A percentile compares a stretch with the other conserved stretches of the same genome.
These are phyloP conservation scores for Striga hermonthica DNA, from an alignment of 305 asterid species.

Conservation along the genomic window DNA sequence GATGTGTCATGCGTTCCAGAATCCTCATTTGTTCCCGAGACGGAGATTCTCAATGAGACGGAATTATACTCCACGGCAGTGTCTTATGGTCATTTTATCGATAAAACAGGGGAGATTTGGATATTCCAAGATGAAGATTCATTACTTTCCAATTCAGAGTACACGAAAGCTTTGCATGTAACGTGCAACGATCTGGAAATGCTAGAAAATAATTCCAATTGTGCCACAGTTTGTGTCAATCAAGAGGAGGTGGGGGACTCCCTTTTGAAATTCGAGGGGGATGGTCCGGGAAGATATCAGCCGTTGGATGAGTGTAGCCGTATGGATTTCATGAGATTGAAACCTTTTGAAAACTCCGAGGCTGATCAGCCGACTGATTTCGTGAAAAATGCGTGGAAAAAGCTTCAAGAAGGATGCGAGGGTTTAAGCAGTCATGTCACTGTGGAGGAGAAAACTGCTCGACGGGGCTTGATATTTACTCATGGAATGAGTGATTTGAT, in stretches of 20 bases:
- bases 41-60: constrained; percentile 48
- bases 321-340: constrained; percentile 42
- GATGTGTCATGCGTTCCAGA: constrained; percentile 61
- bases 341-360: constrained; percentile 34
- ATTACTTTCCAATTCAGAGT: constrained; percentile 32
- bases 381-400: constrained; percentile 70
- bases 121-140: constrained; percentile 38
- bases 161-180: constrained; percentile 28
- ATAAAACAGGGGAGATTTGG: constrained; percentile 36
- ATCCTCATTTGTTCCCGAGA: constrained; percentile 65
- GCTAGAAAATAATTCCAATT: constrained; percentile 38
- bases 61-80: constrained; percentile 52
- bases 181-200: constrained; percentile 35
- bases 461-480: constrained; percentile 41
- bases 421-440: constrained; percentile 53
- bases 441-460: constrained; percentile 60
- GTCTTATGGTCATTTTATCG: constrained; percentile 46
- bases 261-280: constrained; percentile 45
- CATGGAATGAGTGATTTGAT: constrained; percentile 61
- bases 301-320: constrained; percentile 85
- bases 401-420: constrained; percentile 44
- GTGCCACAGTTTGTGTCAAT: constrained; percentile 31
- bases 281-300: constrained; percentile 45
- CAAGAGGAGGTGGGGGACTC: constrained; percentile 71
- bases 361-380: constrained; percentile 37